phyloP scores from a whole-genome alignment of 805 yeast species.

The Schwanniomyces yamadae region DNA sequence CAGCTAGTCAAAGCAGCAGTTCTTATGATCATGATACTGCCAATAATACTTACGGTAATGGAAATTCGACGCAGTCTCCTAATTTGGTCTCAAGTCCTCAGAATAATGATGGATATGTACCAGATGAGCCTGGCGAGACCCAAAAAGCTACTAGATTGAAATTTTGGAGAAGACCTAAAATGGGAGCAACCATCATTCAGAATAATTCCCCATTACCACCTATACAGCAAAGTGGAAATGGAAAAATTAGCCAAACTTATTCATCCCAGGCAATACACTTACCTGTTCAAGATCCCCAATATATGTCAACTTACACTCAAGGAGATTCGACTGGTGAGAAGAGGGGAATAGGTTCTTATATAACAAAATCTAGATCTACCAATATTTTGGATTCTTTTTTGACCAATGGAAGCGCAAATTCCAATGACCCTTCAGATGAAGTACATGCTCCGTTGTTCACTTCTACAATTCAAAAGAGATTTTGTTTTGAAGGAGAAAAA shows the following conservation, averaged over 20 bases:
- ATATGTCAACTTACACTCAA: background rate
- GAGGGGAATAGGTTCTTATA: slow-evolving; percentile 16
- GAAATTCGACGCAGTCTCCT: slow-evolving; percentile 1
- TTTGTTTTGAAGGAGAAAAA: slow-evolving; percentile 55
- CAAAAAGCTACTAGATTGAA: slow-evolving; percentile 43
- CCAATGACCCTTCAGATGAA: slow-evolving; percentile 4
- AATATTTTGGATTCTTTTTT: slow-evolving; percentile 42
- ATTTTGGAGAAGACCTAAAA: slow-evolving; percentile 46
- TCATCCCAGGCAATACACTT: slow-evolving; percentile 9
- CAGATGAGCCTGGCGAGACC: slow-evolving; percentile 20
- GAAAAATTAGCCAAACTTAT: slow-evolving; percentile 7
- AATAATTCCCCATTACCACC: slow-evolving; percentile 8
- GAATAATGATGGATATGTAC: slow-evolving; percentile 10
- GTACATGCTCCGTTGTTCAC: slow-evolving; percentile 36
- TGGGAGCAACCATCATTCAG: slow-evolving; percentile 12
- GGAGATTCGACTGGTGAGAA: slow-evolving; percentile 8
- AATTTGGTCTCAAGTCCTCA: slow-evolving; percentile 13
- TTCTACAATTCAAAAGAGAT: slow-evolving; percentile 61
- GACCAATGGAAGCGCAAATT: slow-evolving; percentile 14
- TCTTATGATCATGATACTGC: slow-evolving; percentile 3
- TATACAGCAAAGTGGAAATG: slow-evolving; percentile 5
- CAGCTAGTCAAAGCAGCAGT: slow-evolving; percentile 3
- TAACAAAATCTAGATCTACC: slow-evolving; percentile 48
- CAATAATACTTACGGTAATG: background rate
- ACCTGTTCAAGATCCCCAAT: too few relatives aligned